Conservation (phyloP, 345 rosid species). For the Citrus glauca region DNA sequence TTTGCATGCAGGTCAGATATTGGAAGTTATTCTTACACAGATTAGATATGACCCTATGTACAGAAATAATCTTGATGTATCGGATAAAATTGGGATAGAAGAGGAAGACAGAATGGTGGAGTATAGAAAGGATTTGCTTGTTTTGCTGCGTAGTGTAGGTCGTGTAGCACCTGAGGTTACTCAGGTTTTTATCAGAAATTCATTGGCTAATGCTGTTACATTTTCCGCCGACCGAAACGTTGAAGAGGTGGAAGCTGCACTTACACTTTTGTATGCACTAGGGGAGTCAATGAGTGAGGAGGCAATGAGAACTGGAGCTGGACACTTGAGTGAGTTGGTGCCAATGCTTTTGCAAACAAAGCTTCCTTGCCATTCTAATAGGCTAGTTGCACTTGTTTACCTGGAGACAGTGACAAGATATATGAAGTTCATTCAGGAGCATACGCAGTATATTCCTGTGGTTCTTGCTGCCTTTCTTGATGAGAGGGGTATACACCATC, state of each 20-base stretch:
- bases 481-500: conserved; percentile 93
- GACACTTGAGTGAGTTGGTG: conserved; percentile 65
- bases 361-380: conserved; percentile 83
- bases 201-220: conserved; percentile 58
- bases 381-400: conserved; percentile 83
- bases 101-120: conserved; percentile 91
- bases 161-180: conserved; percentile 87
- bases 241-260: conserved; percentile 95
- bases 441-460: conserved; percentile 58
- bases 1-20: conserved; percentile 61
- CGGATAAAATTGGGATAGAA: conserved; percentile 86
- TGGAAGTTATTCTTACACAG: conserved; percentile 77
- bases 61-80: conserved; percentile 59
- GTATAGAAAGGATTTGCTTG: conserved; percentile 78
- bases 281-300: conserved; percentile 88
- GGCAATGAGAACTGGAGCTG: conserved; percentile 62
- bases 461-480: conserved; percentile 87
- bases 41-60: conserved; percentile 70
- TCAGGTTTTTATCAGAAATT: conserved; percentile 66
- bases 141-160: conserved; percentile 71
- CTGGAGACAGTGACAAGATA: conserved; percentile 81
- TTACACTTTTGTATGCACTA: conserved; percentile 82
- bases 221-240: conserved; percentile 63
- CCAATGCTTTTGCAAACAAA: conserved; percentile 67
- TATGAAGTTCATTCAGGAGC: conserved; percentile 78